Evolutionary conservation across 129 eudicot genomes (phyloP), one percentile per base, ranked within the genome.

Genomic region (Flaveria trinervia): DNA sequence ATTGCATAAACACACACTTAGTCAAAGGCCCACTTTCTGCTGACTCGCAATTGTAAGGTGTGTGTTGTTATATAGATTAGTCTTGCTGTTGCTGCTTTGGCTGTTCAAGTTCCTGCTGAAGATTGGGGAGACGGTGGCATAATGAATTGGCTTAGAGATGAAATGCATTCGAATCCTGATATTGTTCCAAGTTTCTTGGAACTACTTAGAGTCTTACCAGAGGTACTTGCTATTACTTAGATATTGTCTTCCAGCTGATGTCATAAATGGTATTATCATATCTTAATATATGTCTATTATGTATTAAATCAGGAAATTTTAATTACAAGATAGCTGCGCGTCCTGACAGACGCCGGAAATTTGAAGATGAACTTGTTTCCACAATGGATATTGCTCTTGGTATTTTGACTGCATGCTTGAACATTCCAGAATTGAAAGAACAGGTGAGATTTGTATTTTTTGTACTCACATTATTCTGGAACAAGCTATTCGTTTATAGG

Each of bases 51-150:
- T 73, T 52, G 65, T 79, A 65, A 75, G 50, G 50, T 46, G 55
- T 15, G 33, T 28, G 44, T 23, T 55, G 72, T 45, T 82, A 81
- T 88, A 75, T 84, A 95, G 99, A 95, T 95, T 85, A 95, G 99
- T 74, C 95, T 95, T 83, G 99, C 99, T 28, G 96, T 95, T 76
- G 99, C 99, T 81, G 99, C 99, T 66, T 85, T 95, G 87, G 97
- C 99, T 80, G 96, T 95, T 67, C 99, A 95, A 88, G 99, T 95
- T 22, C 89, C 97, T 67, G 89, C 97, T 64, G 92, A 89, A 72
- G 99, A 95, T 70, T 95, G 99, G 99, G 99, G 99, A 56, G 96
- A 89, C 77, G 99, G 97, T 28, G 99, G 97, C 55, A 88, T 95
- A 67, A 81, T 95, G 72, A 85, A 81, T 54, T 95, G 99, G 99